Conservation (phyloP, 2,329 filamentous ascomycete genomes). For the Nigrograna mackinnonii region DNA sequence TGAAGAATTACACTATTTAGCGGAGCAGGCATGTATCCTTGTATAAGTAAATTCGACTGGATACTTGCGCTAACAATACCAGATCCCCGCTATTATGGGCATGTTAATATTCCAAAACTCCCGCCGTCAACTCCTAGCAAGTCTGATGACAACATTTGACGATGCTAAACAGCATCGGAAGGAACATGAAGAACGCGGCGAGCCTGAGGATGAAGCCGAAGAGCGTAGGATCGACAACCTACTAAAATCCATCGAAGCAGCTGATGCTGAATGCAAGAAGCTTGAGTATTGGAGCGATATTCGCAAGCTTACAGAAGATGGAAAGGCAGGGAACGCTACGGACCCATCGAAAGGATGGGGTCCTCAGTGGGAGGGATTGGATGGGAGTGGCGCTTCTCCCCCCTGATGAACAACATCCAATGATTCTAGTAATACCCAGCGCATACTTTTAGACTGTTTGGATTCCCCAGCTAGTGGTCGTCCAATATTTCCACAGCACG, state of each 20-base stretch:
- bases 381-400: conserved; percentile 38
- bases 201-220: conserved; percentile 50
- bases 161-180: conserved; percentile 55
- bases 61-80: conserved; percentile 15
- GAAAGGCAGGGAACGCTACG: conserved; percentile 35
- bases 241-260: conserved; percentile 73
- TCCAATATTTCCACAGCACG: too few species aligned
- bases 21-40: conserved; percentile 62
- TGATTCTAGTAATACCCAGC: too few species aligned
- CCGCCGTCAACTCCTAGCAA: conserved; percentile 72
- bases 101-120: conserved; percentile 90
- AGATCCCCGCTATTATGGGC: conserved; percentile 53
- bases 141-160: conserved; percentile 64
- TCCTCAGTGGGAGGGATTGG: conserved; percentile 42
- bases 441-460: too few species aligned
- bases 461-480: too few species aligned
- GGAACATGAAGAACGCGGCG: conserved; percentile 45
- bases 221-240: conserved; percentile 67
- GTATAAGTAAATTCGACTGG: too few species aligned
- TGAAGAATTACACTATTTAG: conserved; percentile 72
- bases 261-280: conserved; percentile 77
- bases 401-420: too few species aligned
- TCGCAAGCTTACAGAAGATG: conserved; percentile 45
- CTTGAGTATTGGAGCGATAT: conserved; percentile 87
- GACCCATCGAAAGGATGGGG: conserved; percentile 39